These are phyloP conservation scores for Monosporascus cannonballus DNA, from an alignment of 2,329 filamentous ascomycete species.

Conservation along the genomic window DNA sequence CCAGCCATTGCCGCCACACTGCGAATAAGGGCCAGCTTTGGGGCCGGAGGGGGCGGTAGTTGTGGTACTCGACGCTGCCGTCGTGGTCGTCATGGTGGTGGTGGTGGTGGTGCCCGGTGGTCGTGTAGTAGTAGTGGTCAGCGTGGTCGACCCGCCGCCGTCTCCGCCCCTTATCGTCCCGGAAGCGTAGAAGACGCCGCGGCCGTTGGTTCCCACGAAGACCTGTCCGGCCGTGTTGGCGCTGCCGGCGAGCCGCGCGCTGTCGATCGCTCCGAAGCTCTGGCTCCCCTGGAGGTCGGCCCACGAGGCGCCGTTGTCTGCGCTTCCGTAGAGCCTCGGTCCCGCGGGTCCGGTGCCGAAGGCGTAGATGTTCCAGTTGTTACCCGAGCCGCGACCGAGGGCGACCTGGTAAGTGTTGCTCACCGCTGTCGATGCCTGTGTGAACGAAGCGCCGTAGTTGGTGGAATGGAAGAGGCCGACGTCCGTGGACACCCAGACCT, in stretches of 20 bases:
- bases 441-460: conserved; percentile 44
- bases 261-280: conserved; percentile 38
- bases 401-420: conserved; percentile 37
- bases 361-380: conserved; percentile 40
- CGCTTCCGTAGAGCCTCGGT: conserved; percentile 38
- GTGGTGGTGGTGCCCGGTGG: too few relatives aligned
- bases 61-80: too few relatives aligned
- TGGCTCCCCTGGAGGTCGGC: conserved; percentile 40
- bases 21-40: too few relatives aligned
- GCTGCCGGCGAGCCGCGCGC: conserved; percentile 35
- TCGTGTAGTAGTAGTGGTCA: too few relatives aligned
- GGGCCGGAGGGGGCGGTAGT: too few relatives aligned
- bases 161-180: conserved; percentile 7
- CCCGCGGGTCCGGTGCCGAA: conserved; percentile 38
- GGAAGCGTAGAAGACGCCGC: conserved; percentile 36
- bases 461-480: conserved; percentile 48
- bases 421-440: conserved; percentile 28
- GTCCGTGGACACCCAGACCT: conserved; percentile 53
- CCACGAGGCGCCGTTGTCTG: conserved; percentile 37
- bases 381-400: conserved; percentile 33
- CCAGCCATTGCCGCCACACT: too few relatives aligned
- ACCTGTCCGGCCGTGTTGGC: conserved; percentile 39
- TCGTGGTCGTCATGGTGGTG: too few relatives aligned
- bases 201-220: conserved; percentile 45
- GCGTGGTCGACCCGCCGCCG: too few relatives aligned